phyloP scores from a whole-genome alignment of 495 filamentous ascomycete species.

The Durotheca rogersii region DNA sequence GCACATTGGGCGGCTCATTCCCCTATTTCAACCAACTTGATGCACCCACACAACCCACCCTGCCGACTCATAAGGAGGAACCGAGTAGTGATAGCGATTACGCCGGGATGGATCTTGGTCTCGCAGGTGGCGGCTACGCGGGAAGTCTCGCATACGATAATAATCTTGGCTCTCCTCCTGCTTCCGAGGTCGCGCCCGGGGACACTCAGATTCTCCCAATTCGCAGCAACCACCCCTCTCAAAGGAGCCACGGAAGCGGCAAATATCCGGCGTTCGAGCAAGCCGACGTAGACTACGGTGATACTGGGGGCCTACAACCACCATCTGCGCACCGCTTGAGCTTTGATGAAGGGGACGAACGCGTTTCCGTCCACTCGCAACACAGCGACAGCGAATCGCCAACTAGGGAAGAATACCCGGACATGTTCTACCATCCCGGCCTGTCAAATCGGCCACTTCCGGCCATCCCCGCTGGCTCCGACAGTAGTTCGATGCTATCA shows the following conservation, averaged over 20 bases:
- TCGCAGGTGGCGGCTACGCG: slow-evolving; percentile 74
- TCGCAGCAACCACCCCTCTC: slow-evolving; percentile 35
- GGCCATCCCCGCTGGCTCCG: slow-evolving; percentile 64
- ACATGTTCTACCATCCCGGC: slow-evolving; percentile 92
- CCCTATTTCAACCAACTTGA: slow-evolving; percentile 41
- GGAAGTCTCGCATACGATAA: slow-evolving; percentile 73
- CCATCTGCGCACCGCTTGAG: slow-evolving; percentile 72
- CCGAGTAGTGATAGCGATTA: slow-evolving; percentile 70
- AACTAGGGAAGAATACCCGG: slow-evolving; percentile 67
- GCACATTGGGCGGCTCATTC: slow-evolving; percentile 31
- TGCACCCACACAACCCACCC: slow-evolving; percentile 37
- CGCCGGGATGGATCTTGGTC: slow-evolving; percentile 66
- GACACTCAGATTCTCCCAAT: slow-evolving; percentile 38
- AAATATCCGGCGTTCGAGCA: slow-evolving; percentile 42
- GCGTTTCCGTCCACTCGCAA: slow-evolving; percentile 51
- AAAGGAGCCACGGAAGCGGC: slow-evolving; percentile 42
- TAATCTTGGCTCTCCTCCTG: slow-evolving; percentile 47
- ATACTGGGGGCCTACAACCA: slow-evolving; percentile 79
- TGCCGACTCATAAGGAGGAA: slow-evolving; percentile 45
- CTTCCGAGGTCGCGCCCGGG: slow-evolving; percentile 27
- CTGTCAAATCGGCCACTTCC: slow-evolving; percentile 72
- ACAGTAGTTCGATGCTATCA: slow-evolving; percentile 43
- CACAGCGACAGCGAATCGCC: slow-evolving; percentile 59
- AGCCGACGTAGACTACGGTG: slow-evolving; percentile 66
- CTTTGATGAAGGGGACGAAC: slow-evolving; percentile 93